Base-by-base conservation (phyloP, 352 stramenopile species). In the Pythium insidiosum region DNA sequence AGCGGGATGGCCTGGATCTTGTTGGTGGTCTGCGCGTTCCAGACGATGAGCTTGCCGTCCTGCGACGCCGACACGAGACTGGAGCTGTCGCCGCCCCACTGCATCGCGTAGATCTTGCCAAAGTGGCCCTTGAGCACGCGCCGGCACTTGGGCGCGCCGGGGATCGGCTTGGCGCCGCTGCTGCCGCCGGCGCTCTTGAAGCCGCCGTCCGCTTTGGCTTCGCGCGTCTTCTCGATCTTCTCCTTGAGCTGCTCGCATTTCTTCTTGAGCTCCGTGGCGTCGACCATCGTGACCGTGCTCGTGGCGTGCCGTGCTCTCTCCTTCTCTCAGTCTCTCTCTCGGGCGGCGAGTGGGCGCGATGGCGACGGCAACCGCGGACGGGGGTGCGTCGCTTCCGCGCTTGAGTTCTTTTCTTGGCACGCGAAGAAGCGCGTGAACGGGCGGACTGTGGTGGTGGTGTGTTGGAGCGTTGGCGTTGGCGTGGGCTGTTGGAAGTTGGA, bases 31-130 rank as follows among this genome's bases (percentile, higher is more conserved):
- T 97, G 77, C 15, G 94, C 95, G 61, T 99, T 98, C 97, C 97
- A 99, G 23, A 99, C 81, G 29, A 99, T 97, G 24, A 99, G 78
- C 69, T 99, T 99, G 30, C 97, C 97, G 68, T 99, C 97, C 76
- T 99, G 94, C 20, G 84, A 96, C 2, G 94, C 92, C 33, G 77
- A 95, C 16, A 98, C 87, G n/a, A 98, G 76, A 47, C 78, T 84
- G 16, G 75, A 62, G 53, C 65, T 80, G 64, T 98, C 90, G 23
- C 90, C 82, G 31, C 89, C 86, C 97, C 97, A 99, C 62, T 99
- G 95, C 87, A 99, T 95, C 44, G 96, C 92, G 63, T 98, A 99
- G 47, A 99, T 96, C 73, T 99, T 99, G 57, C 97, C 97, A 67
- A 99, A 99, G 60, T 99, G 97, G 39, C 97, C 97, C 63, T 98